Conservation (phyloP, 139 green algal species). For the Chlamydomonas sp. region DNA sequence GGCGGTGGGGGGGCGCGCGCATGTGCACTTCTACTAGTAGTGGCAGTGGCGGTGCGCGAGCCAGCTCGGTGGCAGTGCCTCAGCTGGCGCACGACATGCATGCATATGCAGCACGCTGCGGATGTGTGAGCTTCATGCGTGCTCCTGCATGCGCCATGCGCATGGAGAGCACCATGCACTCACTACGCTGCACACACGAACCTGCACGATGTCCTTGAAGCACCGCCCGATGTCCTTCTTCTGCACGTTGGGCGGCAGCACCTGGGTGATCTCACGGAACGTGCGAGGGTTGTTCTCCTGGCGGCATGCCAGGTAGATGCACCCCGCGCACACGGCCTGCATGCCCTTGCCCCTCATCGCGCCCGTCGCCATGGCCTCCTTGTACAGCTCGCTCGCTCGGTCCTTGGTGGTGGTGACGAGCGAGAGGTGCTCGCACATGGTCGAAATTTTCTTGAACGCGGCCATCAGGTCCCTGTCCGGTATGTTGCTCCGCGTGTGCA, state of each 20-base stretch:
- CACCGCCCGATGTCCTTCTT: slow-evolving; percentile 71
- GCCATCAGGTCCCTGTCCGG: slow-evolving; percentile 42
- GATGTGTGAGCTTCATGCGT: no score
- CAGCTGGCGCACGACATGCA: no score
- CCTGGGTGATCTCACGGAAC: slow-evolving; percentile 81
- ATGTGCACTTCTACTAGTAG: no score
- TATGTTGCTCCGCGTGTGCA: slow-evolving; percentile 50
- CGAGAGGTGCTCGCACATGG: slow-evolving; percentile 49
- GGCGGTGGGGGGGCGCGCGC: no score
- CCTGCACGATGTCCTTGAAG: slow-evolving; percentile 56
- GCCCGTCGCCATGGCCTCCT: slow-evolving; percentile 27
- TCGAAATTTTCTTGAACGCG: slow-evolving; percentile 42
- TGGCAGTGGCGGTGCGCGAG: no score
- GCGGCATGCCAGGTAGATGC: slow-evolving; percentile 79
- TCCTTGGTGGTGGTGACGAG: slow-evolving; percentile 58
- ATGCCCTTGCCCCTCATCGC: slow-evolving; percentile 5
- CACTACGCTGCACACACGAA: no score
- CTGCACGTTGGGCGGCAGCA: slow-evolving; percentile 46
- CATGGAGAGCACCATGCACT: no score
- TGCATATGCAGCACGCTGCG: no score
- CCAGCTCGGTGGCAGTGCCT: no score
- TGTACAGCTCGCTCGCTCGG: slow-evolving; percentile 58
- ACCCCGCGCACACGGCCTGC: slow-evolving; percentile 70
- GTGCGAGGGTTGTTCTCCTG: slow-evolving; percentile 61
- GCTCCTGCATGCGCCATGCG: no score